Conservation (phyloP, 345 rosid species). For the Adansonia digitata region DNA sequence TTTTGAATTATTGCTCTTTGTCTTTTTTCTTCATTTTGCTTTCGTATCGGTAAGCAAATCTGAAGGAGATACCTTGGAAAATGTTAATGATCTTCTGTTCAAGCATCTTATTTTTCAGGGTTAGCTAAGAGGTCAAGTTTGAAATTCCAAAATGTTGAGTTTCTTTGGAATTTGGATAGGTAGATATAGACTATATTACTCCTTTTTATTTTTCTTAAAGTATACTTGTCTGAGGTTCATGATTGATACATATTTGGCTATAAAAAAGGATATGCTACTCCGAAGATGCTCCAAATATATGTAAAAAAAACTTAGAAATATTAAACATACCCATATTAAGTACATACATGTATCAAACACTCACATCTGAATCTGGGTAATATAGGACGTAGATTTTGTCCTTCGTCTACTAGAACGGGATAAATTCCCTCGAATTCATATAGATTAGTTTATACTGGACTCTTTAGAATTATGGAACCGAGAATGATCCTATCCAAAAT, state of each 20-base stretch:
- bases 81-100: not conserved
- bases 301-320: too few relatives aligned
- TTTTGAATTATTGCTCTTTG: not conserved
- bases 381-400: not conserved
- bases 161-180: not conserved
- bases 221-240: too few relatives aligned
- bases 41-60: not conserved
- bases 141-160: too few relatives aligned
- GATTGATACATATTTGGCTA: too few relatives aligned
- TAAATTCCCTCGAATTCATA: not conserved
- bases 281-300: too few relatives aligned
- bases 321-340: too few relatives aligned
- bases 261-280: too few relatives aligned
- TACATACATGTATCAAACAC: too few relatives aligned
- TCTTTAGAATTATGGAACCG: not conserved
- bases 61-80: not conserved
- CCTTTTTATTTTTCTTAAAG: too few relatives aligned
- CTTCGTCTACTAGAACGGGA: not conserved
- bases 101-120: not conserved
- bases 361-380: too few relatives aligned
- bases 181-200: too few relatives aligned
- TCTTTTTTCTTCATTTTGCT: not conserved
- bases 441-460: not conserved
- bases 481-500: not conserved
- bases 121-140: too few relatives aligned